phyloP scores from a whole-genome alignment of 2,329 filamentous ascomycete genomes.

The Uncinocarpus reesii region DNA sequence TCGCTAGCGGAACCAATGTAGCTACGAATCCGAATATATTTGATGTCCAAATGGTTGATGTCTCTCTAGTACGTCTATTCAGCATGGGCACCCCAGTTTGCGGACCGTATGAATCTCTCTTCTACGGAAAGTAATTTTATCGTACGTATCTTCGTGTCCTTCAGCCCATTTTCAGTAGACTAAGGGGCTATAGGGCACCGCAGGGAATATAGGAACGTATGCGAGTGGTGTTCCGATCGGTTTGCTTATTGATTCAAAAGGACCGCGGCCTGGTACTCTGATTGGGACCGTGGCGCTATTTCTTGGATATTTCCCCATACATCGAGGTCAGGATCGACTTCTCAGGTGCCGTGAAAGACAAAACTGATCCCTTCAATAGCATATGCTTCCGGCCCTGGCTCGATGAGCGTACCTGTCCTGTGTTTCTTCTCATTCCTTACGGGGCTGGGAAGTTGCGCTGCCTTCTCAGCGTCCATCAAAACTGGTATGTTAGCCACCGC shows the following conservation, averaged over 20 bases:
- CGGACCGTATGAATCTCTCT: slow-evolving; percentile 71
- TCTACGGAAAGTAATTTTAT: slow-evolving; percentile 92
- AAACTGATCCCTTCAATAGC: slow-evolving; percentile 40
- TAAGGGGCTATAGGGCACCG: slow-evolving; percentile 41
- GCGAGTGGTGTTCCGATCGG: slow-evolving; percentile 79
- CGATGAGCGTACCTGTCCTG: slow-evolving; percentile 47
- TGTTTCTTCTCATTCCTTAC: slow-evolving; percentile 80
- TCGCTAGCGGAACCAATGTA: slow-evolving; percentile 91
- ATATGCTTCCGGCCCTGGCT: slow-evolving; percentile 57
- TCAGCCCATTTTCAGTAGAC: slow-evolving; percentile 5
- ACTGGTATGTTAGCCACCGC: slow-evolving; percentile 37
- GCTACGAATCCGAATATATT: slow-evolving; percentile 9
- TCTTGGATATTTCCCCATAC: slow-evolving; percentile 76
- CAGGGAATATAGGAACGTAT: slow-evolving; percentile 73
- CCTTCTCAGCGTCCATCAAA: slow-evolving; percentile 84
- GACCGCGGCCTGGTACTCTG: slow-evolving; percentile 68
- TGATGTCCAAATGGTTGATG: slow-evolving; percentile 13
- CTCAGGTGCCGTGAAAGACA: background rate
- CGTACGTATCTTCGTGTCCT: slow-evolving; percentile 39
- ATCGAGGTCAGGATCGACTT: slow-evolving; percentile 38
- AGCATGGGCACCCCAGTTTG: slow-evolving; percentile 94
- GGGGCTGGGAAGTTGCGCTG: slow-evolving; percentile 78
- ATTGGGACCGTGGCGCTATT: slow-evolving; percentile 63
- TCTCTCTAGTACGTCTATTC: slow-evolving; percentile 80
- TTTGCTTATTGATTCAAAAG: slow-evolving; percentile 71